phyloP scores from a whole-genome alignment of 1,139 yeast species.

The Diutina pseudorugosa region DNA sequence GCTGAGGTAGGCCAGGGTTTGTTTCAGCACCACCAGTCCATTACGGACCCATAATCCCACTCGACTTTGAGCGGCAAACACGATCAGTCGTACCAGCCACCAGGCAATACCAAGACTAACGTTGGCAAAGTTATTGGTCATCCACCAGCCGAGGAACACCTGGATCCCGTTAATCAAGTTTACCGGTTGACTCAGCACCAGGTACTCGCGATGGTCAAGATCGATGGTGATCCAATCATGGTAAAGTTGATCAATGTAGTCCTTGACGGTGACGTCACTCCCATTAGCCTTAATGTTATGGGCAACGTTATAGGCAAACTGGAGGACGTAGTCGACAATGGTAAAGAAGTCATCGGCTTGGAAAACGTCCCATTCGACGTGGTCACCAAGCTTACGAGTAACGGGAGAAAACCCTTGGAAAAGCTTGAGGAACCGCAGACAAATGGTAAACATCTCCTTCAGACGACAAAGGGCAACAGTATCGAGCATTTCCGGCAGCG shows the following conservation, averaged over 20 bases:
- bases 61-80: constrained; percentile 61
- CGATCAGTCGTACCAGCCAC: constrained; percentile 45
- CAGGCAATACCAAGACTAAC: constrained; percentile 31
- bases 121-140: constrained; percentile 10
- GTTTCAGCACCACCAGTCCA: constrained; percentile 23
- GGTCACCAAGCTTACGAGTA: constrained; percentile 52
- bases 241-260: constrained; percentile 7
- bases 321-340: constrained; percentile 17
- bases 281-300: constrained; percentile 11
- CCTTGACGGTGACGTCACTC: constrained; percentile 13
- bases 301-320: constrained; percentile 25
- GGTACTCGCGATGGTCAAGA: constrained; percentile 28
- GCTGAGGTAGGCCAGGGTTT: not conserved
- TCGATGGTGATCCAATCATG: constrained; percentile 5
- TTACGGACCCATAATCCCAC: constrained; percentile 88
- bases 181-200: constrained; percentile 37
- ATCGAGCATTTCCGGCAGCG: constrained; percentile 12
- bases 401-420: constrained; percentile 51
- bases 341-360: constrained; percentile 28
- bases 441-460: constrained; percentile 21
- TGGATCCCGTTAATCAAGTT: constrained; percentile 40
- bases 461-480: constrained; percentile 11
- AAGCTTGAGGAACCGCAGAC: constrained; percentile 30
- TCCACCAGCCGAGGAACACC: constrained; percentile 19
- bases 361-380: constrained; percentile 40